Conservation (phyloP, 306 rosid species). For the Senna siamea region DNA sequence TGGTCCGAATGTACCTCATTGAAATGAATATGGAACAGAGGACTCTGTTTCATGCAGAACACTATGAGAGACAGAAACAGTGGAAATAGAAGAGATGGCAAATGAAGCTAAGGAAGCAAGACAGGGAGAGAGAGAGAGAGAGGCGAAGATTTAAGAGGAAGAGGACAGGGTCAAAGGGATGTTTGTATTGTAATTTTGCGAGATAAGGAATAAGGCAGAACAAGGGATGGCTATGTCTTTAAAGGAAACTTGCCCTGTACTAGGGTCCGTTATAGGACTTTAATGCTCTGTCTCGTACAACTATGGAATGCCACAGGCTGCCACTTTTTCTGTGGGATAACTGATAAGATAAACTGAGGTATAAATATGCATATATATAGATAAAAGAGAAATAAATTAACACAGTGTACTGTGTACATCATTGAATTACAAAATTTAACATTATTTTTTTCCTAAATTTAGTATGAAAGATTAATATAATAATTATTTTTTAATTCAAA, state of each 20-base stretch:
- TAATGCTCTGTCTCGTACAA: slow-evolving; percentile 39
- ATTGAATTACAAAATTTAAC: too few species aligned
- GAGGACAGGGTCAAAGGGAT: slow-evolving; percentile 41
- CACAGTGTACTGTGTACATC: too few species aligned
- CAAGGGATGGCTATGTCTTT: slow-evolving; percentile 29
- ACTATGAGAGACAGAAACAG: background rate
- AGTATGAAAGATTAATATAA: too few species aligned
- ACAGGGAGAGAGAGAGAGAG: background rate
- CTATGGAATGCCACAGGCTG: too few species aligned
- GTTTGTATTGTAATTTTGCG: slow-evolving; percentile 14
- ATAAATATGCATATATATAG: too few species aligned
- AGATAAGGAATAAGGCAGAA: background rate
- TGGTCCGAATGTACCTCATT: slow-evolving; percentile 74
- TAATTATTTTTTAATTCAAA: too few species aligned
- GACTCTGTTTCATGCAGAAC: slow-evolving; percentile 57
- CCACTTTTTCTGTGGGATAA: too few species aligned
- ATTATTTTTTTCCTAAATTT: too few species aligned
- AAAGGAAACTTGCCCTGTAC: slow-evolving; percentile 31
- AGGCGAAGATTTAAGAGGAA: slow-evolving; percentile 31
- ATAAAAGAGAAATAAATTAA: too few species aligned
- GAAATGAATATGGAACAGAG: slow-evolving; percentile 35
- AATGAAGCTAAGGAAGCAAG: too few species aligned
- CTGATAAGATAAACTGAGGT: too few species aligned
- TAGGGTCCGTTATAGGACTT: slow-evolving; percentile 37
- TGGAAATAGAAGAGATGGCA: too few species aligned